Evolutionary conservation across 495 filamentous ascomycete species (phyloP).

Genomic region (Aspergillus cristatus): DNA sequence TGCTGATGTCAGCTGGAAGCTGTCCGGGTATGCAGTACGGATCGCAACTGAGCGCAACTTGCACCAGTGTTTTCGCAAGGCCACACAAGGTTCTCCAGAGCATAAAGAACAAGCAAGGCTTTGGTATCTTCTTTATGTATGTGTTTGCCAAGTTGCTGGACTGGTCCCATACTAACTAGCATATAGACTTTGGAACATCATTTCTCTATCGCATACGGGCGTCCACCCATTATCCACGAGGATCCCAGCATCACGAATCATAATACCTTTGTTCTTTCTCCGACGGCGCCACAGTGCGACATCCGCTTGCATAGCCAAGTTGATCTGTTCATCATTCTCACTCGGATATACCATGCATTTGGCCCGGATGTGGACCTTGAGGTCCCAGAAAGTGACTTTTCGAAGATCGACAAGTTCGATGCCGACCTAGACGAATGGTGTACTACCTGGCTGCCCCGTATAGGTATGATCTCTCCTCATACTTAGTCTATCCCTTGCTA

Average conservation of each 20-base stretch:
- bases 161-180: constrained; percentile 9
- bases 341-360: constrained; percentile 46
- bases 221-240: constrained; percentile 48
- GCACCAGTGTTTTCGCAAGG: constrained; percentile 42
- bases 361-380: constrained; percentile 49
- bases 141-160: constrained; percentile 4
- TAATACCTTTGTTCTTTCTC: constrained; percentile 37
- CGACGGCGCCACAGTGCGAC: constrained; percentile 39
- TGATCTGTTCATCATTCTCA: constrained; percentile 49
- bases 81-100: constrained; percentile 35
- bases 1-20: constrained; percentile 45
- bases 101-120: constrained; percentile 38
- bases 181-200: constrained; percentile 43
- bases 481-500: constrained; percentile 6
- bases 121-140: constrained; percentile 47
- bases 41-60: constrained; percentile 45
- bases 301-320: constrained; percentile 48
- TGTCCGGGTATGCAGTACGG: constrained; percentile 48
- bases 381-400: constrained; percentile 37
- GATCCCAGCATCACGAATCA: constrained; percentile 42
- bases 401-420: constrained; percentile 36
- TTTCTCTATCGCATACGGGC: constrained; percentile 45
- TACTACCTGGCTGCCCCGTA: constrained; percentile 38
- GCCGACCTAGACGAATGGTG: constrained; percentile 37
- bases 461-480: constrained; percentile 25